Conservation (phyloP, 1,139 yeast species). For the Neolecta irregularis region DNA sequence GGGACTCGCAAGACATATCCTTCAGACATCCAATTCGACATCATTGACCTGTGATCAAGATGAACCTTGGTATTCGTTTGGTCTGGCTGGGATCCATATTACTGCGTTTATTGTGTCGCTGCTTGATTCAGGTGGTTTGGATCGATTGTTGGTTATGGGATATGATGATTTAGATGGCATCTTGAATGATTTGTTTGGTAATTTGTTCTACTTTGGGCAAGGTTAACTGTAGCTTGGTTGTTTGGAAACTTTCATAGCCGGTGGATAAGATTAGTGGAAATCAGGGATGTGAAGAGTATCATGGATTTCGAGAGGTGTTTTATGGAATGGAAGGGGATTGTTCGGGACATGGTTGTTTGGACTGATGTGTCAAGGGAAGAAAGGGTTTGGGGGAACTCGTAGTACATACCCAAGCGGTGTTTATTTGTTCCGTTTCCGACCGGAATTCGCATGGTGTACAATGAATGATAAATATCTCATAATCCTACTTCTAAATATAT, state of each 20-base stretch:
- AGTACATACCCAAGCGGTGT: too few relatives aligned
- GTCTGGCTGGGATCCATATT: conserved; percentile 3
- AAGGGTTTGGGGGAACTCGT: too few relatives aligned
- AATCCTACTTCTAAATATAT: too few relatives aligned
- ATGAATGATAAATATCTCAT: too few relatives aligned
- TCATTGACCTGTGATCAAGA: neutral
- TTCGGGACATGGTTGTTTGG: too few relatives aligned
- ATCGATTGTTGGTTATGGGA: neutral
- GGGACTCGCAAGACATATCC: neutral
- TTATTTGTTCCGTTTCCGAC: too few relatives aligned
- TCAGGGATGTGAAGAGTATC: neutral
- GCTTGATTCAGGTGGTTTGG: neutral
- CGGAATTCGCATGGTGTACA: too few relatives aligned
- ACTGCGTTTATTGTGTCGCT: neutral
- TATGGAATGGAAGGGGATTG: too few relatives aligned
- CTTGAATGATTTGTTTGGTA: neutral
- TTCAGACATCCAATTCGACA: conserved; percentile 1
- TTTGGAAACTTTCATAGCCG: conserved; percentile 1
- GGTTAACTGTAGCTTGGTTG: neutral
- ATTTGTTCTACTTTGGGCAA: neutral
- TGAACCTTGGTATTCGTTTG: conserved; percentile 4
- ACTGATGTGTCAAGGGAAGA: too few relatives aligned
- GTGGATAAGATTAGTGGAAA: neutral
- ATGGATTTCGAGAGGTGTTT: too few relatives aligned
- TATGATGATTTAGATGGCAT: neutral